A percentile compares a stretch with the other conserved stretches of the same genome.
phyloP scores from a whole-genome alignment of 2,329 filamentous ascomycete species.

The Decorospora gaudefroyi region DNA sequence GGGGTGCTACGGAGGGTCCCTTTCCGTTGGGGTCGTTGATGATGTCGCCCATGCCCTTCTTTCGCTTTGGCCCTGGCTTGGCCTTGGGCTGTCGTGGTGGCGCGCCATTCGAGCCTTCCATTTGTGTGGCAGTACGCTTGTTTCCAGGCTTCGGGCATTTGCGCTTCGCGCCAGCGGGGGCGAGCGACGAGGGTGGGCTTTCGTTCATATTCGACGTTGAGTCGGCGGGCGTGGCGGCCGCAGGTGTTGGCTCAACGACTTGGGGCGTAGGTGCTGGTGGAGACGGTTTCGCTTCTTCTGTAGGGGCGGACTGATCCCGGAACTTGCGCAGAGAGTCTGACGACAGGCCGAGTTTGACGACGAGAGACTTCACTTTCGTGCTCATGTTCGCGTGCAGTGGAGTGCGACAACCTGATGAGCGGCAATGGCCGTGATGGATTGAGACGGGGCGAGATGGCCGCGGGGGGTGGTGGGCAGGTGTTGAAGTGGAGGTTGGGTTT shows the following conservation, averaged over 20 bases:
- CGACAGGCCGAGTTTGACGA: slow-evolving; percentile 43
- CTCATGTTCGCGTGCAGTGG: slow-evolving; percentile 39
- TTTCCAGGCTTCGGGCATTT: slow-evolving; percentile 70
- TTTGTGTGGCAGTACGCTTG: slow-evolving; percentile 60
- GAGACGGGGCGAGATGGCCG: slow-evolving; percentile 20
- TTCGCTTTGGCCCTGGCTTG: slow-evolving; percentile 94
- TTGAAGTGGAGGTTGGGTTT: slow-evolving; percentile 7
- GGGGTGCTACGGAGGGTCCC: slow-evolving; percentile 49
- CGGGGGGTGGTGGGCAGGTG: slow-evolving; percentile 17
- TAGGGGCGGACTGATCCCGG: slow-evolving; percentile 30
- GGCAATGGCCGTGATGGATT: slow-evolving; percentile 30
- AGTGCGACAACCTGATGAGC: no score
- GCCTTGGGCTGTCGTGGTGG: slow-evolving; percentile 69
- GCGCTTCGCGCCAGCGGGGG: slow-evolving; percentile 64
- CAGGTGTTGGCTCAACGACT: slow-evolving; percentile 45
- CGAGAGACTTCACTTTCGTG: slow-evolving; percentile 42
- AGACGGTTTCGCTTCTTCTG: slow-evolving; percentile 45
- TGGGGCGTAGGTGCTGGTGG: slow-evolving; percentile 45
- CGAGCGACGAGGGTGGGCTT: slow-evolving; percentile 48
- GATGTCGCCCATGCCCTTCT: slow-evolving; percentile 72
- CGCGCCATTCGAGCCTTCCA: slow-evolving; percentile 52
- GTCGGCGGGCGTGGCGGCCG: slow-evolving; percentile 51
- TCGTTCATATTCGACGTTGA: slow-evolving; percentile 44
- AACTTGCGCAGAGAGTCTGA: slow-evolving; percentile 38
- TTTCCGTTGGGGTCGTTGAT: slow-evolving; percentile 51